phyloP scores from a whole-genome alignment of 306 rosid species.

The Vigna reflexopilosa region DNA sequence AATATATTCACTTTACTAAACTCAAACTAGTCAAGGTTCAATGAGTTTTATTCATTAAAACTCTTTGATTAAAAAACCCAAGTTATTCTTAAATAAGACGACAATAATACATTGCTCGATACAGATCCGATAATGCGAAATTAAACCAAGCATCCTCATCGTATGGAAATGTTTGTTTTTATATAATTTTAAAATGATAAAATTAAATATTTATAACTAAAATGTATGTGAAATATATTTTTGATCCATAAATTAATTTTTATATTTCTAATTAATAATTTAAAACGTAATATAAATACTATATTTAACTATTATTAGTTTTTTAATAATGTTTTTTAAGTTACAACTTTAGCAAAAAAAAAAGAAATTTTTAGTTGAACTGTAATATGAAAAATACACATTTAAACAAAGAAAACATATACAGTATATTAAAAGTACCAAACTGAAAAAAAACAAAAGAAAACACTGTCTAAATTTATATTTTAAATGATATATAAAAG shows the following conservation, averaged over 20 bases:
- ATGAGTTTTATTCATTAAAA: neutral
- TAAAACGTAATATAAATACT: neutral
- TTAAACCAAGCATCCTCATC: neutral
- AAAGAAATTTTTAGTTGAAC: neutral
- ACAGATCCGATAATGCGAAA: neutral
- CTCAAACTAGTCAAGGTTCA: neutral
- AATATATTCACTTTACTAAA: neutral
- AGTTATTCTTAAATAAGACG: neutral
- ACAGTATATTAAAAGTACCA: neutral
- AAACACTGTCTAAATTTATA: neutral
- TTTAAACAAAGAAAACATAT: neutral
- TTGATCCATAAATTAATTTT: neutral
- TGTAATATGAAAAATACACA: neutral
- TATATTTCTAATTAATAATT: neutral
- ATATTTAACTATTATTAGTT: neutral
- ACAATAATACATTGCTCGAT: neutral
- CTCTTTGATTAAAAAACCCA: neutral
- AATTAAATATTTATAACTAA: neutral
- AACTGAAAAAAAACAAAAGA: neutral
- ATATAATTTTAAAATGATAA: too few species aligned
- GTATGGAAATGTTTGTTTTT: too few species aligned
- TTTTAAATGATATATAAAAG: neutral
- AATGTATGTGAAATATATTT: neutral
- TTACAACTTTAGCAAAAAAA: neutral
- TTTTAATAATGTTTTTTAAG: neutral